A percentile compares a stretch with the other conserved stretches of the same genome.
phyloP scores from a whole-genome alignment of 1,139 yeast genomes.

The Scheffersomyces quercinus region DNA sequence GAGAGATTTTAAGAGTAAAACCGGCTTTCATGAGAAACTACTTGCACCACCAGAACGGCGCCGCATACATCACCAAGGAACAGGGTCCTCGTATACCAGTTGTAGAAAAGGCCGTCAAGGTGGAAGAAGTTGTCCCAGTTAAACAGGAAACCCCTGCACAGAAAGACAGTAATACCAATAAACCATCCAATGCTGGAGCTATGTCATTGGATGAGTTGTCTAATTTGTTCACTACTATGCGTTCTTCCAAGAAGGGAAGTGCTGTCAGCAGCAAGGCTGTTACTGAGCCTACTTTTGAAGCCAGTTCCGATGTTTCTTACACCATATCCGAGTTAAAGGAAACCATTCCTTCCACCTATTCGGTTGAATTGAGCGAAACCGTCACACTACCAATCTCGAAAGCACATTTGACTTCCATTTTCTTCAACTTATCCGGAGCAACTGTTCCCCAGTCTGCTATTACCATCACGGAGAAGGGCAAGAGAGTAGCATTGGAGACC shows the following conservation, averaged over 20 bases:
- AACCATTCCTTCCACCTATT: slow-evolving; percentile 29
- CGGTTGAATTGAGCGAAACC: slow-evolving; percentile 15
- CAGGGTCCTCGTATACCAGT: slow-evolving; percentile 64
- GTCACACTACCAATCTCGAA: slow-evolving; percentile 30
- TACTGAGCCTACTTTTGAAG: slow-evolving; percentile 4
- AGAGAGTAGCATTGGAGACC: slow-evolving; percentile 15
- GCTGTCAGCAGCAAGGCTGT: not conserved
- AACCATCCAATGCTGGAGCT: slow-evolving; percentile 19
- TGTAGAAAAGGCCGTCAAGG: slow-evolving; percentile 33
- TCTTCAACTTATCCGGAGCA: slow-evolving; percentile 33
- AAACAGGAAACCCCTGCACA: slow-evolving; percentile 6
- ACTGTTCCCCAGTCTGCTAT: slow-evolving; percentile 28
- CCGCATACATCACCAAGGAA: slow-evolving; percentile 60
- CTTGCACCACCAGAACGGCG: slow-evolving; percentile 70
- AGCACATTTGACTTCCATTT: slow-evolving; percentile 21
- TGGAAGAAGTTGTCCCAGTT: slow-evolving; percentile 10
- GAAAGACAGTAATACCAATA: slow-evolving; percentile 2
- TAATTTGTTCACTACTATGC: slow-evolving; percentile 33
- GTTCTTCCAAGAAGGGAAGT: slow-evolving; percentile 11
- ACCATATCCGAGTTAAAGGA: slow-evolving; percentile 33
- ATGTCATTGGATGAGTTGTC: slow-evolving; percentile 44
- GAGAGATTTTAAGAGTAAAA: slow-evolving; percentile 74
- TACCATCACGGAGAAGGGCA: slow-evolving; percentile 15
- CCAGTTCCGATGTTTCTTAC: slow-evolving; percentile 18
- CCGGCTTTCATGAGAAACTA: slow-evolving; percentile 84